A percentile compares a stretch with the other conserved stretches of the same genome.
These are phyloP conservation scores for Adansonia gregorii DNA, from an alignment of 441 rosid genomes.

Conservation along the genomic window DNA sequence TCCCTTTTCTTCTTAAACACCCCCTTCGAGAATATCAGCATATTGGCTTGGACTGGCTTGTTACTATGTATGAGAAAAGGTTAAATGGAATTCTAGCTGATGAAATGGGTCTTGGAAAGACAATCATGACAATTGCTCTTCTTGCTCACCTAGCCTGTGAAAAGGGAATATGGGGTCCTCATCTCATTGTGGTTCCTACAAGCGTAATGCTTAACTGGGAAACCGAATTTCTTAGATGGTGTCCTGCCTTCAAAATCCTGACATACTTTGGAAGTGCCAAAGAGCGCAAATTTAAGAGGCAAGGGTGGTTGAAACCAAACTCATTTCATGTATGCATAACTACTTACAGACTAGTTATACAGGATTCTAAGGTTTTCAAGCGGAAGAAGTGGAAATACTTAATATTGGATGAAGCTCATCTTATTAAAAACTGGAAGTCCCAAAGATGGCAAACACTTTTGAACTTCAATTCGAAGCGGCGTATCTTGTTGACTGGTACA, in stretches of 20 bases:
- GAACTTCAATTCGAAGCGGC: conserved; percentile 97
- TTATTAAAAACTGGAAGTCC: conserved; percentile 99
- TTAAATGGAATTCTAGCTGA: conserved; percentile 98
- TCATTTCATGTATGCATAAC: conserved; percentile 98
- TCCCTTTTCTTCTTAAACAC: conserved; percentile 97
- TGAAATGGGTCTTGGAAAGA: conserved; percentile 99
- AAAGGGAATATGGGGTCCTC: conserved; percentile 99
- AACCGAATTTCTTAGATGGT: conserved; percentile 99
- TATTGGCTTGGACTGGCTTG: conserved; percentile 99
- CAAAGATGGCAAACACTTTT: conserved; percentile 99
- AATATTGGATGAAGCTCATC: conserved; percentile 99
- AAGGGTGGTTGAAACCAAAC: conserved; percentile 99
- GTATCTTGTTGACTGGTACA: conserved; percentile 96
- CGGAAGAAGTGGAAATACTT: conserved; percentile 99
- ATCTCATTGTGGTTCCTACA: conserved; percentile 99
- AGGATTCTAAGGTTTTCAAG: conserved; percentile 96
- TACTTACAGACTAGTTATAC: conserved; percentile 95
- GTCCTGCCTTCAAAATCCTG: conserved; percentile 99
- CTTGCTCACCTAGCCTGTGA: conserved; percentile 99
- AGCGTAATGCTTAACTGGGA: conserved; percentile 99
- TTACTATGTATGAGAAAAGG: conserved; percentile 96
- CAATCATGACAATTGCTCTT: conserved; percentile 98
- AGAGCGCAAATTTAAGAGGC: conserved; percentile 96
- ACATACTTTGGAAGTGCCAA: conserved; percentile 99
- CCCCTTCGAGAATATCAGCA: conserved; percentile 99